Evolutionary conservation across 495 filamentous ascomycete species (phyloP), one percentile per base, ranked within the genome.

Genomic region (Clohesyomyces aquaticus): DNA sequence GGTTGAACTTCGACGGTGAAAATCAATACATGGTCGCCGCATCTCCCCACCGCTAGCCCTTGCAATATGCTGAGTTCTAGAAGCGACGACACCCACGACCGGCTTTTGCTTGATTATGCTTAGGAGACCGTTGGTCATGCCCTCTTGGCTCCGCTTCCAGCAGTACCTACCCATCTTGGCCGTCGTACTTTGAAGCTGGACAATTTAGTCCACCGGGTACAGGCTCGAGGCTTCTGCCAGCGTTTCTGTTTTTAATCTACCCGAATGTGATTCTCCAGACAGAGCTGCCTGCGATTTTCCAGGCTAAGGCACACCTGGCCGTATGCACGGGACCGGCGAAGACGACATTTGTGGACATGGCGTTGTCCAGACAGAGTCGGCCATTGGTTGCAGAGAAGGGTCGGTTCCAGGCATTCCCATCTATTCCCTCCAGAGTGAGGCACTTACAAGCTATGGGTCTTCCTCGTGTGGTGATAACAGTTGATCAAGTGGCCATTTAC

Each of bases 401-500:
- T 38, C 32, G 32, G 6, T 38, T 38, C 32, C 32, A 38, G n/a
- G n/a, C n/a, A n/a, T n/a, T n/a, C n/a, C n/a, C n/a, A n/a, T n/a
- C n/a, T n/a, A n/a, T n/a, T 29, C 25, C 29, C n/a, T 47, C 22
- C 21, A 45, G 29, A 29, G 50, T 12, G 12, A 23, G 2, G 47
- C 47, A 25, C n/a, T 27, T 26, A 25, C 10, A 32, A 19, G 23
- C 8, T 32, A 23, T 9, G 29, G 2, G 18, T 62, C 28, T 32
- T 51, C 49, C 29, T 9, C 11, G 4, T 42, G 61, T 14, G 56
- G 55, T 0, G 58, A 58, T 4, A 69, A 53, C 9, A 69, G 23
- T 28, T 65, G 21, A 27, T 95, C 93, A 54, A 97, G 79, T 8
- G 84, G 78, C 94, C 94, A 98, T 73, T 87, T 90, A 55, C 85